Conservation (phyloP, 352 stramenopile genomes). For the Pythium sp. region DNA sequence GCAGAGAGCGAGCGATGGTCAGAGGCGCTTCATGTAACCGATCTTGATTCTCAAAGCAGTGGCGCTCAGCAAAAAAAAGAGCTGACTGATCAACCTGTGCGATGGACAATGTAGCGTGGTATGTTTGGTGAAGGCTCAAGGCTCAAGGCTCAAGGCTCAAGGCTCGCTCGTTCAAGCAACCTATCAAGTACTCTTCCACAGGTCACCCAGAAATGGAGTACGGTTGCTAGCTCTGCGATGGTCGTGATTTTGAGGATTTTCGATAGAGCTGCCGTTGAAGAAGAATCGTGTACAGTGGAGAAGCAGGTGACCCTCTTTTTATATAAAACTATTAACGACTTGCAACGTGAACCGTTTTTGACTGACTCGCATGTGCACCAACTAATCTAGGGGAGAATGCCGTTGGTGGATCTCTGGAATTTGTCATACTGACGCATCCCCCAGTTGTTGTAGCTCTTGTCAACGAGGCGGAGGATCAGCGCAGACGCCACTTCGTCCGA, state of each 20-base stretch:
- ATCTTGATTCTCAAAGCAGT: background rate
- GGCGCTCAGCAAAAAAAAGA: background rate
- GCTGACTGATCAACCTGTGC: background rate
- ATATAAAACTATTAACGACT: conserved; percentile 14
- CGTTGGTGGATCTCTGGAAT: conserved; percentile 68
- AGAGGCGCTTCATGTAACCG: conserved; percentile 54
- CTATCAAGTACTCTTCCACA: background rate
- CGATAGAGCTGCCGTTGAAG: background rate
- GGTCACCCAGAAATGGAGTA: too few relatives aligned
- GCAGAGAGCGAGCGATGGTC: conserved; percentile 27
- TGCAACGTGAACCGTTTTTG: conserved; percentile 11
- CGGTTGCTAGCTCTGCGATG: background rate
- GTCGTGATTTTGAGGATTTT: background rate
- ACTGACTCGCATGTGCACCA: background rate
- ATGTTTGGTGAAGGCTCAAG: conserved; percentile 3
- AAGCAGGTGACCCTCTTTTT: conserved; percentile 10
- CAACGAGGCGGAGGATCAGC: conserved; percentile 40
- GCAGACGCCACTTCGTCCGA: conserved; percentile 20
- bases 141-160: background rate
- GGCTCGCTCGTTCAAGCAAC: background rate
- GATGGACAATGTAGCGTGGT: conserved; percentile 1
- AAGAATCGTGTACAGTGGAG: conserved; percentile 1
- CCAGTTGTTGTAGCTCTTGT: conserved; percentile 66
- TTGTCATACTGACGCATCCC: conserved; percentile 69
- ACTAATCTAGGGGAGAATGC: conserved; percentile 46